Evolutionary conservation across 1,284 basidiomycete species (phyloP), one percentile per base, ranked within the genome.

Genomic region (Somion occarium): DNA sequence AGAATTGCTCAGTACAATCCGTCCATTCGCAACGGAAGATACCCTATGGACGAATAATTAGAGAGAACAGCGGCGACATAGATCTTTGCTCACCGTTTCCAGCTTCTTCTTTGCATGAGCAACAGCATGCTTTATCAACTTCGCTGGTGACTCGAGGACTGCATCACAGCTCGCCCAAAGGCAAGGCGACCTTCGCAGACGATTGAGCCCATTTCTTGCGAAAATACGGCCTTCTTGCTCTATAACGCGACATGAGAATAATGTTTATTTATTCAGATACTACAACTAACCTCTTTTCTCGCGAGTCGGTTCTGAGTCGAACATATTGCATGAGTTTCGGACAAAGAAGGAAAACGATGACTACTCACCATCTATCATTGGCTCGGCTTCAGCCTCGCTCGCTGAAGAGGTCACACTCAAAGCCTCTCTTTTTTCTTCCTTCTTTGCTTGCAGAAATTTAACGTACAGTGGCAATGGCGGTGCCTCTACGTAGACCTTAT

Each of bases 121-220:
- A 48, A 67, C 69, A 30, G 83, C 62, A 68, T 88, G 85, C 19
- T 64, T 61, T 37, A 73, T 63, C 49, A 87, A 63, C 48, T 69
- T 70, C 44, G 73, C 68, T 2, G 69, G 67, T 41, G 78, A 80
- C 59, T 83, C 84, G 58, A 86, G 60, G 19, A 79, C 58, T 44
- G 69, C 71, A 51, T 69, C 68, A 62, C 86, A 89, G 27, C 72
- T 70, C 50, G 64, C 65, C 86, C 87, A 89, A 56, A 69, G 70
- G 65, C 85, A 89, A 12, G 60, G 68, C 34, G 69, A 64, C 53
- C 72, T 69, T 51, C 69, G 69, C 47, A 85, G 57, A 53, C 79
- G 69, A 11, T 70, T 72, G 53, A 69, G 51, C 80, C 71, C 51
- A 63, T 47, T 20, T 67, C 60, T 7, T 34, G 30, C 15, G 7